Percentiles rank a stretch among this genome's conserved stretches.
phyloP scores from a whole-genome alignment of 371 early-diverging fungal genomes.

The Mucor saturninus region DNA sequence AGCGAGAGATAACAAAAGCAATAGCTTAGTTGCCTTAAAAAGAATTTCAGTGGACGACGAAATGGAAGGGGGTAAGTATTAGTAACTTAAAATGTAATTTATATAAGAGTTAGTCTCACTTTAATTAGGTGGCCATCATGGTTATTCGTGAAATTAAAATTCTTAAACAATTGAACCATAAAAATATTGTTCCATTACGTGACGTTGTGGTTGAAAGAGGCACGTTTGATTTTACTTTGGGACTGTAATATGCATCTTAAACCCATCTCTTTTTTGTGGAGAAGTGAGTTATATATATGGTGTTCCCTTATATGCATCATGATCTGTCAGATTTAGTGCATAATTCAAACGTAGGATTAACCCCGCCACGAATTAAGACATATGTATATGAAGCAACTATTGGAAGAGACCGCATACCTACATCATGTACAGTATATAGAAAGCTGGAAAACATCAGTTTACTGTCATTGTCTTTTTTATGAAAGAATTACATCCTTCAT shows the following conservation, averaged over 20 bases:
- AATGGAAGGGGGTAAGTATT: constrained; percentile 85
- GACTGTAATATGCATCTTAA: not conserved
- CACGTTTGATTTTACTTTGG: constrained; percentile 25
- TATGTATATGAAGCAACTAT: constrained; percentile 81
- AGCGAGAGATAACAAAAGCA: constrained; percentile 77
- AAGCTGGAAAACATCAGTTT: too few species aligned
- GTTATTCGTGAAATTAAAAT: constrained; percentile 96
- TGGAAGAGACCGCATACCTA: constrained; percentile 86
- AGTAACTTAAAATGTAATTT: not conserved
- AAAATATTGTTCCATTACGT: constrained; percentile 84
- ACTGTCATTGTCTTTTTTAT: not conserved
- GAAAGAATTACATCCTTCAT: constrained; percentile 79
- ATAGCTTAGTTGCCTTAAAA: constrained; percentile 85
- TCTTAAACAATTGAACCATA: constrained; percentile 80
- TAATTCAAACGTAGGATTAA: constrained; percentile 70
- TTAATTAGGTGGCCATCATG: constrained; percentile 84
- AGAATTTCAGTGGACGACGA: constrained; percentile 90
- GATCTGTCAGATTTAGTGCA: constrained; percentile 88
- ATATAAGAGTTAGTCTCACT: not conserved
- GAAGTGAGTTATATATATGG: constrained; percentile 82
- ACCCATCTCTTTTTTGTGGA: constrained; percentile 28
- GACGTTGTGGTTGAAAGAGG: constrained; percentile 81
- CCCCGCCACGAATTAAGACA: constrained; percentile 77
- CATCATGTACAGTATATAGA: constrained; percentile 61
- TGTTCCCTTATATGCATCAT: constrained; percentile 96